Percentiles rank a stretch among this genome's conserved stretches.
Evolutionary conservation across 2,329 filamentous ascomycete species (phyloP).

Genomic region (Fusarium miscanthi): DNA sequence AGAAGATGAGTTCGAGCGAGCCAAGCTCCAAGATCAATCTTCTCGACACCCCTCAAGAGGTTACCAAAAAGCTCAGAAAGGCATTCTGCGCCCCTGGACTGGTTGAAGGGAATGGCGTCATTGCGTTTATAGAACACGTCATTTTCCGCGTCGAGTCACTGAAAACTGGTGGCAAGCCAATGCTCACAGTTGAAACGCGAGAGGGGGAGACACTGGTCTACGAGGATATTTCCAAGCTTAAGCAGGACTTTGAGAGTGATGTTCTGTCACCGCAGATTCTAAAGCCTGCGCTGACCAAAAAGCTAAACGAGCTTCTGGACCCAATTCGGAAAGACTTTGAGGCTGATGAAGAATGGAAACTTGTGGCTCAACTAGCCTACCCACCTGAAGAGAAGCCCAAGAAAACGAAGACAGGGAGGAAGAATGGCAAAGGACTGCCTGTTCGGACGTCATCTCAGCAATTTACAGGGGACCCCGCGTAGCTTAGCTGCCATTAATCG

Average conservation of each 20-base stretch:
- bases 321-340: neutral
- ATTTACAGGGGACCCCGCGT: neutral
- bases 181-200: neutral
- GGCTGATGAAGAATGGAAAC: neutral
- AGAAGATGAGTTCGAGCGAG: conserved; percentile 12
- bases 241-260: neutral
- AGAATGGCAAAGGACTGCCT: neutral
- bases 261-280: neutral
- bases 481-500: neutral
- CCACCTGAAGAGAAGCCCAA: rapidly evolving
- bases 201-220: neutral
- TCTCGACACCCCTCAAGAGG: rapidly evolving
- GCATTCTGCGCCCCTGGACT: rapidly evolving
- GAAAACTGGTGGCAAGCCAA: neutral
- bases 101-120: neutral
- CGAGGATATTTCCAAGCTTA: neutral
- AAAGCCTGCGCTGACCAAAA: neutral
- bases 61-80: neutral
- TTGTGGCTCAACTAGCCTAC: rapidly evolving
- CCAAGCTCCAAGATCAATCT: neutral
- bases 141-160: neutral
- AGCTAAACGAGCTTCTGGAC: neutral
- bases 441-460: rapidly evolving
- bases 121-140: neutral
- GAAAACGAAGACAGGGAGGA: neutral